Conservation (phyloP, 2,329 filamentous ascomycete species). For the Epichloe coenophiala region DNA sequence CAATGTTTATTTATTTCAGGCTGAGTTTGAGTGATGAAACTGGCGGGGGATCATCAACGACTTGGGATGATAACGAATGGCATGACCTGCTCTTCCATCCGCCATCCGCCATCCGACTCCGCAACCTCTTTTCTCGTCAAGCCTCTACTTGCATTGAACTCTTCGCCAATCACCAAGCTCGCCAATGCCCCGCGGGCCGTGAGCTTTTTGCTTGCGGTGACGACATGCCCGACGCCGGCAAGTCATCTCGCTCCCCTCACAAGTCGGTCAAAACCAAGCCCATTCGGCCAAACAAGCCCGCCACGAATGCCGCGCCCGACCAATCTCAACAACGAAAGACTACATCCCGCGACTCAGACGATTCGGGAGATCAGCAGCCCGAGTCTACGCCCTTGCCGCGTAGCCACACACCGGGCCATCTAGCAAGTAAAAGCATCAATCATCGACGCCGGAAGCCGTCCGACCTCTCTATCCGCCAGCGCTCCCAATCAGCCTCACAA, state of each 20-base stretch:
- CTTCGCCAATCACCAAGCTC: background rate
- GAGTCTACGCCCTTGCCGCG: constrained; percentile 30
- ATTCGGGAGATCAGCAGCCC: constrained; percentile 21
- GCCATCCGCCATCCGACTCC: background rate
- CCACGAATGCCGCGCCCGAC: constrained; percentile 8
- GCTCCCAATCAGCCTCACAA: constrained; percentile 36
- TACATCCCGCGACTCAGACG: constrained; percentile 15
- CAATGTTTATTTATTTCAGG: no score
- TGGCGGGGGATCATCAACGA: background rate
- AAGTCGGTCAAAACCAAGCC: constrained; percentile 18
- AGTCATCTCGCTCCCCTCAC: constrained; percentile 13
- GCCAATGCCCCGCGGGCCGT: constrained; percentile 13
- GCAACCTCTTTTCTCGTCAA: background rate
- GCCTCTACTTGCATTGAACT: background rate
- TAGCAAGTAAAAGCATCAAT: constrained; percentile 41
- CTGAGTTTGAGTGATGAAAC: background rate
- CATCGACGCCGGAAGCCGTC: constrained; percentile 35
- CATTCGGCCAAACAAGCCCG: constrained; percentile 11
- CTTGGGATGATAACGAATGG: background rate
- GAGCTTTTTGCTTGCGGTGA: constrained; percentile 13
- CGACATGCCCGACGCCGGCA: constrained; percentile 31
- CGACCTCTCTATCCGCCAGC: constrained; percentile 39
- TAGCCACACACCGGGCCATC: constrained; percentile 49
- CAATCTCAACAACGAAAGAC: constrained; percentile 6
- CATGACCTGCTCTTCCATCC: background rate